Percentiles rank a stretch among this genome's conserved stretches.
phyloP scores from a whole-genome alignment of 805 yeast species.

The Lipomyces spencermartinsiae region DNA sequence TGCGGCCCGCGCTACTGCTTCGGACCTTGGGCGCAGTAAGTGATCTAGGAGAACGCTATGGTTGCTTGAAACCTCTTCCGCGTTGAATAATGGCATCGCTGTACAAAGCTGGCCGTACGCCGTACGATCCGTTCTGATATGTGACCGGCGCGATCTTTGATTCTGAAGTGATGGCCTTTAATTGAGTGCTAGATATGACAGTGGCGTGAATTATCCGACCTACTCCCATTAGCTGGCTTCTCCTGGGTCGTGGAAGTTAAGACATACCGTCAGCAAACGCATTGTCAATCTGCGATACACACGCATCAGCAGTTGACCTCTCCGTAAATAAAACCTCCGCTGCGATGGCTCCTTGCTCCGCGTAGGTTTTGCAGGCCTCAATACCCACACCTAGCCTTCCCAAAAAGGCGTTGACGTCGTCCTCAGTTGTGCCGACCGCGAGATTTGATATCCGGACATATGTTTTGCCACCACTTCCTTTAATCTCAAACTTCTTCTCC shows the following conservation, averaged over 20 bases:
- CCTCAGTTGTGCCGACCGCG: slow-evolving; percentile 45
- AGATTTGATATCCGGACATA: slow-evolving; percentile 42
- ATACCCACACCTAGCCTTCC: slow-evolving; percentile 39
- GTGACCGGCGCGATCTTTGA: slow-evolving; percentile 16
- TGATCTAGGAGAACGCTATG: neutral
- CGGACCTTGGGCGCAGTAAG: too few species aligned
- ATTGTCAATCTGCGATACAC: slow-evolving; percentile 49
- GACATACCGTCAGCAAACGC: slow-evolving; percentile 55
- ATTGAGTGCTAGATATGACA: slow-evolving; percentile 9
- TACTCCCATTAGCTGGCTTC: neutral
- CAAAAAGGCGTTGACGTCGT: slow-evolving; percentile 43
- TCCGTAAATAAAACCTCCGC: slow-evolving; percentile 44
- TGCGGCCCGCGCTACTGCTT: neutral
- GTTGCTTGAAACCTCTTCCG: slow-evolving; percentile 31
- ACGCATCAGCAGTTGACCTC: slow-evolving; percentile 45
- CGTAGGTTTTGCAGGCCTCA: slow-evolving; percentile 36
- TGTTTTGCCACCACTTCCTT: slow-evolving; percentile 29
- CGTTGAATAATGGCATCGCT: slow-evolving; percentile 30
- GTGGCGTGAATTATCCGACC: slow-evolving; percentile 22
- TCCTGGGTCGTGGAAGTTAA: neutral
- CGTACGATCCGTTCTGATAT: slow-evolving; percentile 23
- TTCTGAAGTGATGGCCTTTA: slow-evolving; percentile 5
- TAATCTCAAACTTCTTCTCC: slow-evolving; percentile 23
- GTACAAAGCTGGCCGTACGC: slow-evolving; percentile 22
- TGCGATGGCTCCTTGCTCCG: slow-evolving; percentile 23